A percentile compares a stretch with the other conserved stretches of the same genome.
Conservation (phyloP, 176 grass and related monocot species). For the Rhynchospora tenuis region DNA sequence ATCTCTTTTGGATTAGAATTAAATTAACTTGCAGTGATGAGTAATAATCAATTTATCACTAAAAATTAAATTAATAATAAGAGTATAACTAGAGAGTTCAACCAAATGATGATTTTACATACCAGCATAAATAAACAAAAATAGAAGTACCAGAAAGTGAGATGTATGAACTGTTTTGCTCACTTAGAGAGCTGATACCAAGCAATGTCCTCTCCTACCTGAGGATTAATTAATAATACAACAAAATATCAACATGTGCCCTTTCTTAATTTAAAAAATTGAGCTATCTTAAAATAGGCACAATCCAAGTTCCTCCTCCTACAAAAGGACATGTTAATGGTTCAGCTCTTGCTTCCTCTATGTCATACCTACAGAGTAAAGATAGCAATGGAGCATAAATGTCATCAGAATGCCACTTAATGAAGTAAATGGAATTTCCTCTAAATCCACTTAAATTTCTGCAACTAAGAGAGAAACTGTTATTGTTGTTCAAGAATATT, state of each 20-base stretch:
- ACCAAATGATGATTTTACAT: background rate
- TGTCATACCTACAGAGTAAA: constrained; percentile 17
- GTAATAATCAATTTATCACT: too few species aligned
- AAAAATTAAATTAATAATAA: background rate
- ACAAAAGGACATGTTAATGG: background rate
- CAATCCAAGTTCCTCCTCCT: constrained; percentile 22
- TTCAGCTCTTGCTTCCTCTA: constrained; percentile 1
- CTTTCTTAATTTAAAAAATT: background rate
- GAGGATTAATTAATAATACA: background rate
- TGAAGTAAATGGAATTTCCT: constrained; percentile 9
- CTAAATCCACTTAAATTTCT: background rate
- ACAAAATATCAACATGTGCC: background rate
- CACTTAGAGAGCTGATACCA: background rate
- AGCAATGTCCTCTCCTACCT: background rate
- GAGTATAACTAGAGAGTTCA: background rate
- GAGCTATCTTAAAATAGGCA: constrained; percentile 16
- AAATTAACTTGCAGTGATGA: too few species aligned
- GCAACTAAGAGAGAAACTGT: constrained; percentile 1
- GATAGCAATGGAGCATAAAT: constrained; percentile 7
- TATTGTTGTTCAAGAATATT: constrained; percentile 11
- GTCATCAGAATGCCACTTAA: background rate
- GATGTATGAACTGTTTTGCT: background rate
- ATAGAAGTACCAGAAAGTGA: background rate
- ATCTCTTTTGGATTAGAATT: too few species aligned
- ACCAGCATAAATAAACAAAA: background rate